Evolutionary conservation across 2,329 filamentous ascomycete genomes (phyloP), one percentile per base, ranked within the genome.

Genomic region (Cladophialophora carrionii): DNA sequence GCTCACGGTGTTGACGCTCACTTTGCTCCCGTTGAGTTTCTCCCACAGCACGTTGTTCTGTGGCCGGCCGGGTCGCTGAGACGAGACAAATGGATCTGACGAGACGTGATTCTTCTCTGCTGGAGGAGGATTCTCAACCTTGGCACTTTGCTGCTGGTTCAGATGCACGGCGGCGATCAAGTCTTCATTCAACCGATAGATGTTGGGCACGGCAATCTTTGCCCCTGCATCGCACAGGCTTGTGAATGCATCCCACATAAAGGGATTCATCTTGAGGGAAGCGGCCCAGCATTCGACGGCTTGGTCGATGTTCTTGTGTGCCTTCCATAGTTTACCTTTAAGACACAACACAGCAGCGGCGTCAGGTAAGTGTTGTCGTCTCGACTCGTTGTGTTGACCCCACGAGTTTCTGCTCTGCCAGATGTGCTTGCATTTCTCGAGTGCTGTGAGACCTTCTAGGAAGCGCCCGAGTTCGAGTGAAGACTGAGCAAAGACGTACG

Each of bases 181-280:
- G 68, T 90, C 88, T 24, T 84, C 79, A 17, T 85, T 91, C 71
- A 90, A 80, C 74, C 88, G 92, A 80, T 96, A 99, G 68, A 97
- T 90, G 73, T 96, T 96, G 29, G 88, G 85, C 9, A 95, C 87
- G 62, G 90, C 88, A 61, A 98, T 84, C 70, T 88, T 88, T 77
- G 72, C 76, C 80, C 86, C 87, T 51, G 86, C 91, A 74, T 97
- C 92, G 75, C 93, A 96, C 7, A 99, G 84, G 17, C 87, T 89
- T 24, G 89, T 88, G 73, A 98, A 98, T 0, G 94, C 93, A 81
- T 99, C 95, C 95, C 95, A 99, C 86, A 96, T 95, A 77, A 98
- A 94, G 1, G 95, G 93, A 73, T 98, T 99, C 61, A 88, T 77
- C 78, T 93, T 96, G 72, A 99, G 80, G 5, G 93, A 87, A 66